Evolutionary conservation across 2,329 filamentous ascomycete genomes (phyloP), one percentile per base, ranked within the genome.

Genomic region (Paraphoma sp.): DNA sequence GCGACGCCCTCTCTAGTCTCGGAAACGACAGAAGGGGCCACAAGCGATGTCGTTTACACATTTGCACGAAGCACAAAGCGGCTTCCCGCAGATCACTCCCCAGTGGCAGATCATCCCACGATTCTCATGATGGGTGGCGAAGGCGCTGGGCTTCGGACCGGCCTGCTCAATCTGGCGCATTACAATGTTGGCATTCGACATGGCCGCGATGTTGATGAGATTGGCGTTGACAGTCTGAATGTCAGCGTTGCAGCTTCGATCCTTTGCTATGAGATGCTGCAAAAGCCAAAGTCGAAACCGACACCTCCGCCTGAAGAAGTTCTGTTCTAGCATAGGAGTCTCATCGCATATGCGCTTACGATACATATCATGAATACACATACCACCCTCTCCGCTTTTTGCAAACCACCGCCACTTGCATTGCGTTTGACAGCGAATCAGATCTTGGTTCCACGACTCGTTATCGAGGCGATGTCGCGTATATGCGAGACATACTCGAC

Each of bases 181-280:
- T 79, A 79, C 17, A 80, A 82, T 28, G 80, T 89, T 14, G 83
- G 88, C 6, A 91, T 99, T 51, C 63, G 85, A 74, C 74, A 84
- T 75, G 75, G 78, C 63, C 62, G 83, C 76, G 60, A 67, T 1
- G 42, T 79, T 71, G 60, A 81, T 68, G 72, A 84, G 69, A 73
- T 87, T 64, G 72, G 83, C 1, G 87, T 99, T 2, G 94, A 98
- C 76, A 97, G 93, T 75, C 79, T 99, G 74, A 98, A 99, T 73
- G 95, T 98, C 40, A 92, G 91, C 71, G 93, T 96, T 17, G 94
- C 95, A 1, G 87, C 91, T 6, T 92, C 87, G 1, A 79, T 98
- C 47, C 78, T 98, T 48, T 89, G 88, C 59, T 84, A 88, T 61
- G 82, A 88, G 0, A 92, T 95, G 69, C 72, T 91, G 68, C 83